Percentiles rank a stretch among this genome's conserved stretches.
phyloP scores from a whole-genome alignment of 2,329 filamentous ascomycete genomes.

The Leptodontidium sp. region DNA sequence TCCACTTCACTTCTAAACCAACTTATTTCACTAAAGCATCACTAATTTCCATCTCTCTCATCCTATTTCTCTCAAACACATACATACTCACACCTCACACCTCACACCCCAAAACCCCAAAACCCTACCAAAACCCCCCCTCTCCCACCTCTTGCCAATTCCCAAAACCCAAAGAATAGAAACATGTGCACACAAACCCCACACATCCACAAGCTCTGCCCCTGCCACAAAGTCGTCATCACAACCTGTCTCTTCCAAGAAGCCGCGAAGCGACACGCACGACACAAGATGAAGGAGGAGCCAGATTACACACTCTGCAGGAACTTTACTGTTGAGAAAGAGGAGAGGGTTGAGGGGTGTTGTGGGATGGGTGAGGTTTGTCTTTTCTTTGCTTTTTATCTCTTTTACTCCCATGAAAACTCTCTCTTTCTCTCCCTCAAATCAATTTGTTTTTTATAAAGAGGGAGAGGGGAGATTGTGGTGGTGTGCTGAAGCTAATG shows the following conservation, averaged over 20 bases:
- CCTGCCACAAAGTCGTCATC: slow-evolving; percentile 17
- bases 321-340: not conserved
- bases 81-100: too few relatives aligned
- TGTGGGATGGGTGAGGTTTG: slow-evolving; percentile 3
- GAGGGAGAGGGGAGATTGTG: too few relatives aligned
- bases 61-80: too few relatives aligned
- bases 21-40: too few relatives aligned
- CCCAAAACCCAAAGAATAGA: not conserved
- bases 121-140: not conserved
- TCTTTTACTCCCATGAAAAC: not conserved
- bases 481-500: not conserved
- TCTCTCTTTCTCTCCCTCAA: too few relatives aligned
- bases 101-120: not conserved
- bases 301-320: not conserved
- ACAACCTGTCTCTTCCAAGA: slow-evolving; percentile 12
- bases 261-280: not conserved
- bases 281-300: not conserved
- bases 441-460: too few relatives aligned
- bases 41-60: too few relatives aligned
- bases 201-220: not conserved
- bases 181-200: slow-evolving; percentile 6
- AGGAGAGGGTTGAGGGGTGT: not conserved
- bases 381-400: not conserved
- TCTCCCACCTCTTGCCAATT: not conserved
- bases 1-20: too few relatives aligned